phyloP scores from a whole-genome alignment of 2,329 filamentous ascomycete species.

The Dryadomyces quercivorus region DNA sequence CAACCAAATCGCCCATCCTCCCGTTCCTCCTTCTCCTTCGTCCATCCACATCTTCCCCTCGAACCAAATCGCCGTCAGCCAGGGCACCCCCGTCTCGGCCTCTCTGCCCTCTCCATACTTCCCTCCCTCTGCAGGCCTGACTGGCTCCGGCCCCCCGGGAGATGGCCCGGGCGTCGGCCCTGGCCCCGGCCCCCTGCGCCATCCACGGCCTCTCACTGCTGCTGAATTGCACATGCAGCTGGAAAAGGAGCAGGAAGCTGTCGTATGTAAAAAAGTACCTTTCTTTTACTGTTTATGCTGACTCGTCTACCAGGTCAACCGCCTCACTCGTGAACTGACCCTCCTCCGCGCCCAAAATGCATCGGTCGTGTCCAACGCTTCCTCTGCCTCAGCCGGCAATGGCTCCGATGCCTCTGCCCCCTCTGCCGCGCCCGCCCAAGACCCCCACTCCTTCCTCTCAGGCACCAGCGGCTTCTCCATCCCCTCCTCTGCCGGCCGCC shows the following conservation, averaged over 20 bases:
- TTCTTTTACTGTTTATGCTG: not conserved
- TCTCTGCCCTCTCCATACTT: conserved; percentile 22
- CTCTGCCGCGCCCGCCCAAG: conserved; percentile 17
- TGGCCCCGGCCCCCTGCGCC: conserved; percentile 64
- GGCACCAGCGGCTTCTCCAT: conserved; percentile 46
- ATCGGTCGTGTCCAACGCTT: conserved; percentile 53
- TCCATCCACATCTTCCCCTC: conserved; percentile 46
- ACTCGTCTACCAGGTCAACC: conserved; percentile 59
- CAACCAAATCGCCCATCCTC: conserved; percentile 27
- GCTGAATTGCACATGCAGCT: conserved; percentile 81
- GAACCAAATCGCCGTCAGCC: conserved; percentile 38
- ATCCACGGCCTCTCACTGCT: conserved; percentile 77
- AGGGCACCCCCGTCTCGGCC: conserved; percentile 12
- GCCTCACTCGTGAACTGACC: conserved; percentile 77
- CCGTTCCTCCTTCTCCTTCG: conserved; percentile 26
- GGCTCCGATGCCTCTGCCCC: conserved; percentile 3
- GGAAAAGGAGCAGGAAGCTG: conserved; percentile 90
- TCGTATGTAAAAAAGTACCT: conserved; percentile 43
- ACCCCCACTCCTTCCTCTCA: conserved; percentile 34
- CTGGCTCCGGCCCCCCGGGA: conserved; percentile 11
- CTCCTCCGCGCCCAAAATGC: conserved; percentile 65
- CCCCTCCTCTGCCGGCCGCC: conserved; percentile 35
- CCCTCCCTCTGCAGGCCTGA: conserved; percentile 13
- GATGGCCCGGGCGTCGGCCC: conserved; percentile 34
- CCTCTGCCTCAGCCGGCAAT: conserved; percentile 44